These are phyloP conservation scores for Saccharomycopsis sp. DNA, from an alignment of 805 yeast genomes.

Conservation along the genomic window DNA sequence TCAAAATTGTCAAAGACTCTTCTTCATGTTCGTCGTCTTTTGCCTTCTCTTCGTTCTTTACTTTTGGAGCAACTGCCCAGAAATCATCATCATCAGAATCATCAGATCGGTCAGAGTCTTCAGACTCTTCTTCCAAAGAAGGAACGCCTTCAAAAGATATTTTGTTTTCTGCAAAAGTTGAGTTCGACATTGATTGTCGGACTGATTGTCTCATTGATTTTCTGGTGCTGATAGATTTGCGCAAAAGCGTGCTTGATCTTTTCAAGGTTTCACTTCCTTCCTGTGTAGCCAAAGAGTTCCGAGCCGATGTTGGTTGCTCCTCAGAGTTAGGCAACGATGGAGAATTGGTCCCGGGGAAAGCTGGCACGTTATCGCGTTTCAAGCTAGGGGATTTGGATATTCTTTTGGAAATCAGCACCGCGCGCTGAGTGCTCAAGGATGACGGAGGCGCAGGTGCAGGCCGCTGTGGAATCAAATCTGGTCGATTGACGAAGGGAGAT, in stretches of 20 bases:
- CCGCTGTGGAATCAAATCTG: slow-evolving; percentile 31
- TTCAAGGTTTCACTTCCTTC: slow-evolving; percentile 3
- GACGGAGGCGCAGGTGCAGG: slow-evolving; percentile 21
- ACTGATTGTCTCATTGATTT: too few species aligned
- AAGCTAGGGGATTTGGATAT: slow-evolving; percentile 5
- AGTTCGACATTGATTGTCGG: too few species aligned
- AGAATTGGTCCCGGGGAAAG: too few species aligned
- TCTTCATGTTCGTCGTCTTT: slow-evolving; percentile 2
- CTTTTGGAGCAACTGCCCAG: slow-evolving; percentile 44
- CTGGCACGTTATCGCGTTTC: background rate
- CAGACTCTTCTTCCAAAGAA: slow-evolving; percentile 29
- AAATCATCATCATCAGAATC: slow-evolving; percentile 45
- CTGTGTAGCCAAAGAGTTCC: too few species aligned
- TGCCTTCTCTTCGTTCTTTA: slow-evolving; percentile 13
- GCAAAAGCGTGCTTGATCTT: slow-evolving; percentile 6
- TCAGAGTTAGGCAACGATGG: too few species aligned
- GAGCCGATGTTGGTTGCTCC: background rate
- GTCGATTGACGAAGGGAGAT: slow-evolving; percentile 58
- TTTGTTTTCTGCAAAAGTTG: slow-evolving; percentile 56
- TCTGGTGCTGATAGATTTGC: too few species aligned
- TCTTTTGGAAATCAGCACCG: slow-evolving; percentile 8
- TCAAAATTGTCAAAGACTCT: too few species aligned
- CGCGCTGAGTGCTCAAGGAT: slow-evolving; percentile 7
- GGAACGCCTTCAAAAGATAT: slow-evolving; percentile 75
- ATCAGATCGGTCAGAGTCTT: slow-evolving; percentile 28